Conservation (phyloP, 176 grass and related monocot genomes). For the Carex littledalei region DNA sequence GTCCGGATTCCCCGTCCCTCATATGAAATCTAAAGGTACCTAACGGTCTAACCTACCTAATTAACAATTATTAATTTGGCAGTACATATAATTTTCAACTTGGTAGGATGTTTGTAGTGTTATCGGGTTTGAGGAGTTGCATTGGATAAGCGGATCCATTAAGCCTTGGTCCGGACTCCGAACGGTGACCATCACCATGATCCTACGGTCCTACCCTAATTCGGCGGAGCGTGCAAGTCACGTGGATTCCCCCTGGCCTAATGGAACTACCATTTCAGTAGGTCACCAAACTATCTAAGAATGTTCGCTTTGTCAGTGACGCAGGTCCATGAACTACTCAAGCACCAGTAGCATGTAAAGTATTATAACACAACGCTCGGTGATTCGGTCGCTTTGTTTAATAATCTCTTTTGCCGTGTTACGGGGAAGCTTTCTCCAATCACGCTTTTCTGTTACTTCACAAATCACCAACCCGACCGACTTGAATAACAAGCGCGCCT, state of each 20-base stretch:
- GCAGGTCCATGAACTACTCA: neutral
- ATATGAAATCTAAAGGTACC: no score
- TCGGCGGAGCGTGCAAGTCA: conserved; percentile 10
- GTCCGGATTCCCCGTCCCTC: neutral
- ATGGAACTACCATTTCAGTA: neutral
- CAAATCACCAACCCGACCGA: neutral
- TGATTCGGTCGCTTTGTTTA: neutral
- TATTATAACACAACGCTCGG: neutral
- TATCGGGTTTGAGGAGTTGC: neutral
- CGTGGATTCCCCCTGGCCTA: neutral
- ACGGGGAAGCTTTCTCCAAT: neutral
- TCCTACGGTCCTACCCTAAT: neutral
- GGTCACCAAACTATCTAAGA: neutral
- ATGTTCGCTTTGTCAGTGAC: neutral
- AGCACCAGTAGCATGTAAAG: neutral
- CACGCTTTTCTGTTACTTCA: neutral
- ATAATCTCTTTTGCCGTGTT: neutral
- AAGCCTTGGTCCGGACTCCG: neutral
- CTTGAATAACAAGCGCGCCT: neutral
- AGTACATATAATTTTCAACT: no score
- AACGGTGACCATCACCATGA: neutral
- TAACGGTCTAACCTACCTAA: no score
- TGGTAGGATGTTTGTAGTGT: neutral
- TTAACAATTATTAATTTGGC: no score
- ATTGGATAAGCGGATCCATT: neutral